Conservation (phyloP, 139 green algal genomes). For the Dunaliella primolecta region DNA sequence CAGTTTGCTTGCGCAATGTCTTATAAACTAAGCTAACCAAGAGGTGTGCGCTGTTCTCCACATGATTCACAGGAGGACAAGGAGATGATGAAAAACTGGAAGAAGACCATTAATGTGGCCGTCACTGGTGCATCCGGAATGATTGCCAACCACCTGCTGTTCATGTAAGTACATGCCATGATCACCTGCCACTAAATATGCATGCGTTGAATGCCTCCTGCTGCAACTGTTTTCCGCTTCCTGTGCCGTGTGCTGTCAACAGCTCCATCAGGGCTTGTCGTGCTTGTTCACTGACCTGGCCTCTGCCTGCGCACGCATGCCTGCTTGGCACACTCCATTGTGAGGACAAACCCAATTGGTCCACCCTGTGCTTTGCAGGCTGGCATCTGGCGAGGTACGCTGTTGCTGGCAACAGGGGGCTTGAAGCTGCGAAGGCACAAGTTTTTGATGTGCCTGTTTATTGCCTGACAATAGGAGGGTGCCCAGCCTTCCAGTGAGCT, state of each 20-base stretch:
- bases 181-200: neutral
- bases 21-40: too few species aligned
- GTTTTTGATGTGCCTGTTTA: too few species aligned
- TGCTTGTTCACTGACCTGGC: neutral
- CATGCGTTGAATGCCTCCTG: neutral
- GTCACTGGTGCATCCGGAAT: slow-evolving; percentile 82
- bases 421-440: too few species aligned
- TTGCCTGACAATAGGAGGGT: too few species aligned
- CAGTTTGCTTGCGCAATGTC: too few species aligned
- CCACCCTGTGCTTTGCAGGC: too few species aligned
- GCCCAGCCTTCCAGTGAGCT: too few species aligned
- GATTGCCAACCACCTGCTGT: slow-evolving; percentile 92
- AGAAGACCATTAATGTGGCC: slow-evolving; percentile 74
- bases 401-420: too few species aligned
- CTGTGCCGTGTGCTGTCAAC: neutral
- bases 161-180: slow-evolving; percentile 57
- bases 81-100: slow-evolving; percentile 60
- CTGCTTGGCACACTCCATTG: neutral
- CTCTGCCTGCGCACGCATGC: neutral
- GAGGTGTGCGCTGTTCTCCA: too few species aligned
- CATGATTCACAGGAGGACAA: slow-evolving; percentile 59
- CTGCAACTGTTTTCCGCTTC: too few species aligned
- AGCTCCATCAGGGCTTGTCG: neutral
- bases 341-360: too few species aligned
- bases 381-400: slow-evolving; percentile 71